These are phyloP conservation scores for Penicillium olsonii DNA, from an alignment of 2,329 filamentous ascomycete species.

Conservation along the genomic window DNA sequence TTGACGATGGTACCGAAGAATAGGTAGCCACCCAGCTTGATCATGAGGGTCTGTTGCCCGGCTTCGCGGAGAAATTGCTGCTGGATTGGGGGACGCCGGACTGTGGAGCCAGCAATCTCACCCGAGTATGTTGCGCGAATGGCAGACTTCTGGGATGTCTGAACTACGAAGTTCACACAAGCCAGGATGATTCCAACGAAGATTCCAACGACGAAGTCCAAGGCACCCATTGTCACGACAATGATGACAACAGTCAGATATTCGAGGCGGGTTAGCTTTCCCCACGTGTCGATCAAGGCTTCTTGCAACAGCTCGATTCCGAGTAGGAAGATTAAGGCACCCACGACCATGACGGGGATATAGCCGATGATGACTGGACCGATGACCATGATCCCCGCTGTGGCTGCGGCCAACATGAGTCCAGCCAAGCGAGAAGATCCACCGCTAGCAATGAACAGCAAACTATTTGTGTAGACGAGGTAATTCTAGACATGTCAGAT, in stretches of 20 bases:
- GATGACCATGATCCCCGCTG: conserved; percentile 77
- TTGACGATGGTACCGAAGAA: conserved; percentile 98
- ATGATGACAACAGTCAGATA: conserved; percentile 89
- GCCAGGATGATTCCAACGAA: conserved; percentile 88
- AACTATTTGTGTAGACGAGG: conserved; percentile 93
- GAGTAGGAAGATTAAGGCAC: conserved; percentile 89
- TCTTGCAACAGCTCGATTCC: conserved; percentile 90
- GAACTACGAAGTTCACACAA: conserved; percentile 86
- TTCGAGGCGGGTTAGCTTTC: conserved; percentile 82
- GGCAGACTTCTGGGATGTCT: conserved; percentile 85
- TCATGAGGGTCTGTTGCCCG: conserved; percentile 82
- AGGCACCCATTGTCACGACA: conserved; percentile 91
- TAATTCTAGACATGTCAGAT: conserved; percentile 70
- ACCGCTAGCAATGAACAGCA: conserved; percentile 94
- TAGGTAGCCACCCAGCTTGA: conserved; percentile 91
- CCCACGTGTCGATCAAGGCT: conserved; percentile 83
- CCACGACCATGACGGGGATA: conserved; percentile 96
- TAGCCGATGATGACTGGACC: conserved; percentile 88
- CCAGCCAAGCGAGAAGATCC: conserved; percentile 85
- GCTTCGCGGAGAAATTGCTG: conserved; percentile 83
- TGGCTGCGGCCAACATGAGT: conserved; percentile 77
- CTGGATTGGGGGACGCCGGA: conserved; percentile 86
- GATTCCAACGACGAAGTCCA: conserved; percentile 95
- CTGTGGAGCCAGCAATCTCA: conserved; percentile 85
- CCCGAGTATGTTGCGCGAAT: conserved; percentile 90